Base-by-base conservation (phyloP, 768 basidiomycete species). In the Phlebiopsis gigantea region DNA sequence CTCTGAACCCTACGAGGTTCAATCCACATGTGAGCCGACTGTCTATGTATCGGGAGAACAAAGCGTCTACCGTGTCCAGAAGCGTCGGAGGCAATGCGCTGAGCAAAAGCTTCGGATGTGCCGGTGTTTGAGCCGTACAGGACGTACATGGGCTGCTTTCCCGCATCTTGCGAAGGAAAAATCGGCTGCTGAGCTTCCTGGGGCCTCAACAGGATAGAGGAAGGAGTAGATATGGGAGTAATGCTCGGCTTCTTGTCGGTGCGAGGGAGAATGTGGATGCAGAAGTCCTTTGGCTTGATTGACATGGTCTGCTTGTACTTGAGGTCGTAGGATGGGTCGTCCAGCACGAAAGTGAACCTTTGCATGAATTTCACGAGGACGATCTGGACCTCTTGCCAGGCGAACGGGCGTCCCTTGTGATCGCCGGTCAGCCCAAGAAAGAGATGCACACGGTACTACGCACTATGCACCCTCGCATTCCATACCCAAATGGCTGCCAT, bases 121-220 rank as follows among this genome's bases (percentile, higher is more conserved):
- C 78, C 79, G 2, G 76, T 73, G 65, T 80, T 80, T 26, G 75
- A 76, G 3, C 77, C 75, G 60, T 74, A 77, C n/a, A 74, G 62
- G 15, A 76, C 65, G 51, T 74, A 73, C 46, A 77, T 31, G 31
- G 67, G 71, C 31, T 67, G 49, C 15, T 15, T 24, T 2, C 39
- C 19, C 5, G 10, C 48, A 10, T 47, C 46, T 21, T 10, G 19
- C 14, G 5, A 12, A 4, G 48, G n/a, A 1, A 19, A 4, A 21
- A 6, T 5, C 6, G 29, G 26, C 28, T 26, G 26, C 2, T 5
- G 46, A 4, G 5, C 30, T 42, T 2, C 17, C 50, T 49, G 43
- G 4, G 47, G 21, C 17, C 45, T 26, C 19, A 60, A 43, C 9
- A 55, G 30, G 17, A 43, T 45, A 5, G 54, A 51, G 15, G 59